Base-by-base conservation (phyloP, 2,329 filamentous ascomycete genomes). In the Periconia sp. region DNA sequence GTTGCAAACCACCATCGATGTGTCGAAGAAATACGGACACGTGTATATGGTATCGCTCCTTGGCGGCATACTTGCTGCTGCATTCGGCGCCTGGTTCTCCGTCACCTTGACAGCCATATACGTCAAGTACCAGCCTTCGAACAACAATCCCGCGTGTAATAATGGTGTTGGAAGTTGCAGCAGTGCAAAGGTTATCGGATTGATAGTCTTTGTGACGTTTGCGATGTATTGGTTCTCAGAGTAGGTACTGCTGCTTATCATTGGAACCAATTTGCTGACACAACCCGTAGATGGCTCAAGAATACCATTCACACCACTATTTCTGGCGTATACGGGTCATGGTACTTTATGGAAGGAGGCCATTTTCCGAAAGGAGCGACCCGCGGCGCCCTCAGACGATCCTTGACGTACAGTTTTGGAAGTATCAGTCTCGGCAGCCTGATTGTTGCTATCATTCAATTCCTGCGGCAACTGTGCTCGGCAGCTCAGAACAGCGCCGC, bases 221-320 rank as follows among this genome's bases (percentile, higher is more conserved):
- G 86, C 91, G 39, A 89, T 86, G 72, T 96, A 95, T 73, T 97
- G 92, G 92, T 85, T 96, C 52, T 87, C 88, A 2, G 92, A 97
- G 56, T 63, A 53, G 46, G 60, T 70, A 90, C 86, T 78, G 74
- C 95, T 74, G 94, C 92, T 70, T 88, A 87, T 1, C 87, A 94
- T 22, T 3, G 7, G 24, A 21, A 21, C 35, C 88, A 95, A 66
- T 86, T 86, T 18, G 30, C 53, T 62, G 22, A 61, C 36, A 16
- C 17, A 9, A 16, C 12, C 7, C 9, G 11, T 19, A 59, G 58
- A 68, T 92, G 88, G 80, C 75, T 96, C 57, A 96, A 96, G 76
- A 96, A 95, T 71, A 91, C 89, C 0, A 89, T 96, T 33, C 91
- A 97, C 66, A 87, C 87, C 2, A 91, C 85, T 17, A 87, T 96